Base-by-base conservation (phyloP, 1,284 basidiomycete genomes). In the Neolentinus lepideus region DNA sequence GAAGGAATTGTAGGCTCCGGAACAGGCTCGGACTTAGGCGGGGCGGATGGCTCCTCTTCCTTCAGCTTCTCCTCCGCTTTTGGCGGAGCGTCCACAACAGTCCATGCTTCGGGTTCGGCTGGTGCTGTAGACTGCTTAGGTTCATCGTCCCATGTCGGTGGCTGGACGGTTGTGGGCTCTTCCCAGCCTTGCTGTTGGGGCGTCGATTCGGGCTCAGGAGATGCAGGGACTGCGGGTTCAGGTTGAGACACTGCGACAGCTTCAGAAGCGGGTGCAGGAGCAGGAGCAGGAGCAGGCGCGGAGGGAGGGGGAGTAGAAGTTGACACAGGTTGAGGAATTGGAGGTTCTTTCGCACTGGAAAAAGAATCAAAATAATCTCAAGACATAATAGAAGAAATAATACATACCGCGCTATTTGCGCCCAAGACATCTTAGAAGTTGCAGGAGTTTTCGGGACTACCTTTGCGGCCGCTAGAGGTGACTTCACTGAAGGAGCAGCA, bases 371-470 rank as follows among this genome's bases (percentile, higher is more conserved):
- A 52, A 35, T 14, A 35, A 26, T 29, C 12, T 38, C 31, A 16
- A 52, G 59, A 19, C 36, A 16, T 33, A 25, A n/a, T 10, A 11
- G 11, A 26, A 52, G 8, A 8, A 51, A 21, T 31, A 35, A 19
- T 51, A 74, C 78, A 19, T 66, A 84, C 88, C 83, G 75, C 61
- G 88, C 88, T 66, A 91, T 77, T 64, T 91, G 85, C 22, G 88
- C 88, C 88, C 88, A 90, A 38, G 89, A 89, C 56, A 87, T 68
- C 71, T 89, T 88, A 11, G 85, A 81, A 11, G 81, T 84, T 31
- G 82, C 80, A 51, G 85, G 85, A 6, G 76, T 74, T 70, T 83
- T 88, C n/a, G 58, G 52, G 14, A 58, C 50, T 36, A 62, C 58
- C 1, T 62, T 60, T 19, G 65, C 51, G 14, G 67, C 56, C 57